Evolutionary conservation across 768 basidiomycete genomes (phyloP).

Genomic region (Rickenella mellea): DNA sequence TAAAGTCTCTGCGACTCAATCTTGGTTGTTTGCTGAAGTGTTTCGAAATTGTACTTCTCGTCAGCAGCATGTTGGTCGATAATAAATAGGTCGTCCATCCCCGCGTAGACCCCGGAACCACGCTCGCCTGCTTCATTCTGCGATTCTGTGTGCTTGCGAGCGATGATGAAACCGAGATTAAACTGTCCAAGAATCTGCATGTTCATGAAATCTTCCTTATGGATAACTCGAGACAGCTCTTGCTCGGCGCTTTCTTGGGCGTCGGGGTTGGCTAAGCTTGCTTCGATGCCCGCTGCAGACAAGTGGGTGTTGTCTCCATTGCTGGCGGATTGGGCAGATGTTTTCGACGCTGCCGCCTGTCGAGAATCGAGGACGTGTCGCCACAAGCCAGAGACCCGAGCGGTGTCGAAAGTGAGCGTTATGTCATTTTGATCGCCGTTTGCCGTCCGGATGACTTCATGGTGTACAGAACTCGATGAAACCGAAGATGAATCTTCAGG

Average conservation of each 20-base stretch:
- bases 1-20: slow-evolving; percentile 83
- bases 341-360: neutral
- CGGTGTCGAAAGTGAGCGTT: too few relatives aligned
- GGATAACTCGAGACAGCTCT: slow-evolving; percentile 75
- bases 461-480: slow-evolving; percentile 16
- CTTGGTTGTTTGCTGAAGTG: slow-evolving; percentile 78
- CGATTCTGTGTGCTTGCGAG: slow-evolving; percentile 40
- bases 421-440: slow-evolving; percentile 15
- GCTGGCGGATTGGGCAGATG: slow-evolving; percentile 3
- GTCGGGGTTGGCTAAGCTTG: slow-evolving; percentile 25
- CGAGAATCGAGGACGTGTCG: slow-evolving; percentile 3
- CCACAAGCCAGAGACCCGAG: too few relatives aligned
- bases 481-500: slow-evolving; percentile 4
- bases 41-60: slow-evolving; percentile 98
- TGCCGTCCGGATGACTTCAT: slow-evolving; percentile 32
- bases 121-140: neutral
- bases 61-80: slow-evolving; percentile 97
- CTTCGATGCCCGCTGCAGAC: slow-evolving; percentile 1
- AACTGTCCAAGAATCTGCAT: slow-evolving; percentile 94
- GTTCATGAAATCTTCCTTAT: slow-evolving; percentile 70
- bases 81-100: slow-evolving; percentile 86
- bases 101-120: slow-evolving; percentile 7
- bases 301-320: neutral
- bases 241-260: slow-evolving; percentile 49
- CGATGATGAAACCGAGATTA: slow-evolving; percentile 90